Percentiles rank a stretch among this genome's conserved stretches.
phyloP scores from a whole-genome alignment of 2,329 filamentous ascomycete genomes.

The Pyrenophora seminiperda region DNA sequence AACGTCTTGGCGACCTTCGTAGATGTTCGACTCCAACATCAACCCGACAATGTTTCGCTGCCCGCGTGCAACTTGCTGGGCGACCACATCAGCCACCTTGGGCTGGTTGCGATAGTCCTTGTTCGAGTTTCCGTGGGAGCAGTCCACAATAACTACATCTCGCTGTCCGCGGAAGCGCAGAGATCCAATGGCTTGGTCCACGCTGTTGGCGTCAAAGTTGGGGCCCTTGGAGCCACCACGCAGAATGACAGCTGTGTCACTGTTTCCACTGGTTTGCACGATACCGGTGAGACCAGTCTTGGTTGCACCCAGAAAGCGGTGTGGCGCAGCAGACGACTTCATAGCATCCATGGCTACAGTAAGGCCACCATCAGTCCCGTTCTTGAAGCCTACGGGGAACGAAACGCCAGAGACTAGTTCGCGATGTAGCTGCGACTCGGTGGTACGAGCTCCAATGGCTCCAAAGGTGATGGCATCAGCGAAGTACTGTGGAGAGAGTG shows the following conservation, averaged over 20 bases:
- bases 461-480: slow-evolving; percentile 94
- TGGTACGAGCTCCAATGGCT: slow-evolving; percentile 93
- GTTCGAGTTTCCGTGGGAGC: slow-evolving; percentile 97
- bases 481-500: slow-evolving; percentile 96
- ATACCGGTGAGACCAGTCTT: slow-evolving; percentile 97
- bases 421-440: slow-evolving; percentile 93
- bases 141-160: slow-evolving; percentile 95
- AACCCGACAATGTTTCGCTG: too few species aligned
- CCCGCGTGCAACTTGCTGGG: too few species aligned
- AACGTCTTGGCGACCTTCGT: too few species aligned
- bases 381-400: slow-evolving; percentile 99
- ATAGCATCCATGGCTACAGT: slow-evolving; percentile 95
- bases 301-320: slow-evolving; percentile 98
- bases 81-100: too few species aligned
- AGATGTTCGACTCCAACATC: too few species aligned
- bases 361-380: slow-evolving; percentile 92
- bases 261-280: slow-evolving; percentile 88
- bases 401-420: slow-evolving; percentile 93
- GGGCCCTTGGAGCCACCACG: slow-evolving; percentile 89
- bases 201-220: slow-evolving; percentile 88
- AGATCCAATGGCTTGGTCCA: slow-evolving; percentile 77
- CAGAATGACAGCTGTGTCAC: slow-evolving; percentile 96
- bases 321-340: slow-evolving; percentile 75
- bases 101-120: too few species aligned
- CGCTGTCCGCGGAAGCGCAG: slow-evolving; percentile 82